Base-by-base conservation (phyloP, 352 stramenopile species). In the Albugo laibachii region DNA sequence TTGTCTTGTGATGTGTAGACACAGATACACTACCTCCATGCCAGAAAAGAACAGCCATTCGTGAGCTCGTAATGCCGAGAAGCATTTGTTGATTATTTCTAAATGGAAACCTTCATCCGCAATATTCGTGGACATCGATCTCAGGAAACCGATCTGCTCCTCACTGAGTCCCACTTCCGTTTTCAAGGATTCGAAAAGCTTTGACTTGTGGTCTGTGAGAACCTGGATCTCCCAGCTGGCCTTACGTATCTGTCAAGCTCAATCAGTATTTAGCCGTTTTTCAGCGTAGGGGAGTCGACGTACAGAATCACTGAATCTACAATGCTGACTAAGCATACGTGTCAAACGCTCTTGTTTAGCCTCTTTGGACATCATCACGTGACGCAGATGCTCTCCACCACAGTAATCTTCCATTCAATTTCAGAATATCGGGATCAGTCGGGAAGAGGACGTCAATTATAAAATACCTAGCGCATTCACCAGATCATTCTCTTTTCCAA, bases 41-140 rank as follows among this genome's bases (percentile, higher is more conserved):
- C 78, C 72, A 5, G 71, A 67, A 35, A 88, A 85, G 47, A 84
- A 83, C 18, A 92, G 64, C 78, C 78, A 92, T 55, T 88, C 76
- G 51, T 92, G 78, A 0, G 72, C 74, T 34, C 67, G 73, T 12
- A 92, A 49, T 15, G 77, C 72, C 10, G 78, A 78, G 45, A 92
- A 92, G 40, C 78, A 92, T 48, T 92, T 92, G n/a, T 62, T 62
- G 45, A 92, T 87, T 1, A 67, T 77, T 20, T 84, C 72, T 6
- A 92, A 61, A 47, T 87, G 82, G 14, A 61, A 63, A 24, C 70
- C 58, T 56, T 92, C 78, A 34, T 87, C 65, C 14, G 62, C 73
- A 2, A 76, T 65, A 16, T 63, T 50, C 5, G 55, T 43, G 12
- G 57, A 56, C 43, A 87, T 48, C 31, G 52, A 63, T 15, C 69